Base-by-base conservation (phyloP, 1,284 basidiomycete genomes). In the Puccinia coronata region DNA sequence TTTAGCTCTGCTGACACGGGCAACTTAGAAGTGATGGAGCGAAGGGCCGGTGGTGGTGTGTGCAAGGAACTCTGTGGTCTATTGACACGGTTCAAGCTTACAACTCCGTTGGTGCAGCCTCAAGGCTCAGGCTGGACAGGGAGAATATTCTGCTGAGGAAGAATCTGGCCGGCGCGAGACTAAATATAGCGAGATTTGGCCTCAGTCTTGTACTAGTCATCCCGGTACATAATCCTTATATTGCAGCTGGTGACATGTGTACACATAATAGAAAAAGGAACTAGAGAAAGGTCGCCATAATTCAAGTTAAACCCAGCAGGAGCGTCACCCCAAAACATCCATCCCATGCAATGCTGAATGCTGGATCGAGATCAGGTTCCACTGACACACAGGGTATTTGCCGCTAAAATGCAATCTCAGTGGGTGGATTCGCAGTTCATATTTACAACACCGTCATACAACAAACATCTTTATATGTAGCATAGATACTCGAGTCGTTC, bases 341-440 rank as follows among this genome's bases (percentile, higher is more conserved):
- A n/a, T n/a, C n/a, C n/a, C 67, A 47, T 70, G 67, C 67, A 70
- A 51, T 34, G 67, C 67, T 49, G 67, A 70, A 8, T 47, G 67
- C 67, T 70, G 67, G 67, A 70, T 70, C 67, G 67, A 70, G 67
- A 70, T 70, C 41, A 70, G 49, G 8, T 65, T 65, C 16, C 59
- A n/a, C 59, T 31, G 23, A 31, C 18, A 63, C 59, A 63, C 59
- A 63, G 39, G 34, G 67, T 49, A 70, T 70, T 49, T 70, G 39
- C 67, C 67, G 43, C 67, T 49, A 70, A 23, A n/a, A n/a, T 70
- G 67, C 41, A 70, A 47, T 70, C 41, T 70, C 67, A 70, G 67
- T 70, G 67, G 67, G 67, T 28, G 43, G 23, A 47, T 70, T 70
- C 67, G 67, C 67, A 70, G 67, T 47, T 67, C 28, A 67, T 43